Conservation (phyloP, 345 rosid genomes). For the Populus nigra region DNA sequence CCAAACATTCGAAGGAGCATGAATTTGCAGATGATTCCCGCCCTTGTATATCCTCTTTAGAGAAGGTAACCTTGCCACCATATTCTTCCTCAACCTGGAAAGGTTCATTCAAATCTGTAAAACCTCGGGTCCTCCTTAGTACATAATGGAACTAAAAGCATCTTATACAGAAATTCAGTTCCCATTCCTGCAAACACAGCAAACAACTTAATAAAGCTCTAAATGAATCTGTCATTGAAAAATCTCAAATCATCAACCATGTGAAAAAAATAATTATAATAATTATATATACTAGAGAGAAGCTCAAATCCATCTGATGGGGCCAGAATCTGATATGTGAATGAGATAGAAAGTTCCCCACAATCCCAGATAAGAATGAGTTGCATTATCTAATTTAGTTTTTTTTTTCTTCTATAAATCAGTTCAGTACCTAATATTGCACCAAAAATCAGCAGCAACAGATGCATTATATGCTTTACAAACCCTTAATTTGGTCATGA, state of each 20-base stretch:
- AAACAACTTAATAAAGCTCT: not conserved
- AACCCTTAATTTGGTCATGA: no score
- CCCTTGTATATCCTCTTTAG: slow-evolving; percentile 23
- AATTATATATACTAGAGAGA: not conserved
- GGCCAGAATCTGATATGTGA: slow-evolving; percentile 25
- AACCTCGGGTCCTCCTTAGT: slow-evolving; percentile 29
- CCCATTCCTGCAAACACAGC: slow-evolving; percentile 64
- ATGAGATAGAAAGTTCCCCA: slow-evolving; percentile 11
- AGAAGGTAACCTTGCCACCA: slow-evolving; percentile 18
- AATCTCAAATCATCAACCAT: slow-evolving; percentile 26
- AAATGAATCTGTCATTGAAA: slow-evolving; percentile 16
- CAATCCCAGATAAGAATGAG: slow-evolving; percentile 18
- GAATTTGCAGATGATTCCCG: slow-evolving; percentile 22
- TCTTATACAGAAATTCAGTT: slow-evolving; percentile 56
- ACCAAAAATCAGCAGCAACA: no score
- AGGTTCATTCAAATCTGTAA: slow-evolving; percentile 56
- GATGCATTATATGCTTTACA: no score
- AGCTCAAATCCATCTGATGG: slow-evolving; percentile 31
- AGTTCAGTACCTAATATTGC: no score
- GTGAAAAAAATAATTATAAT: not conserved
- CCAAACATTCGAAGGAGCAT: slow-evolving; percentile 10
- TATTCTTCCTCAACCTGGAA: slow-evolving; percentile 37
- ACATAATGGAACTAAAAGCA: slow-evolving; percentile 22
- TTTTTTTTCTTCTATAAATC: no score
- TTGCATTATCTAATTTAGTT: no score